phyloP scores from a whole-genome alignment of 192 early-diverging fungal genomes.

The Backusella morwellensis region DNA sequence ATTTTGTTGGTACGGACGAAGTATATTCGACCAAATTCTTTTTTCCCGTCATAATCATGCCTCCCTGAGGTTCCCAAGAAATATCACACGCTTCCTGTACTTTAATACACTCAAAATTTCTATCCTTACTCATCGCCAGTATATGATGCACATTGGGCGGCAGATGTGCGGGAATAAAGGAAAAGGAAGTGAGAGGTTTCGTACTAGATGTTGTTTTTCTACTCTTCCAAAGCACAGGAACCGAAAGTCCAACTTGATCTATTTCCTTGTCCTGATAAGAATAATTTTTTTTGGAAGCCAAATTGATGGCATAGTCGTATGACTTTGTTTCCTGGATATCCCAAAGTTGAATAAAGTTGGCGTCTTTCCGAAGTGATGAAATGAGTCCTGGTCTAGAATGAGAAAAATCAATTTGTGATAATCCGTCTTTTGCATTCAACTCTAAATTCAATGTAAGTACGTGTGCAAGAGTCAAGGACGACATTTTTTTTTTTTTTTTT shows the following conservation, averaged over 20 bases:
- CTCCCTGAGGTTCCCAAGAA: conserved; percentile 54
- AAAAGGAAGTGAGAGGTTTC: background rate
- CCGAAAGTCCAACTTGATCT: conserved; percentile 32
- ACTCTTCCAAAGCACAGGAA: conserved; percentile 39
- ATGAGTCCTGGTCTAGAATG: conserved; percentile 55
- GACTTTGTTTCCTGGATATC: conserved; percentile 59
- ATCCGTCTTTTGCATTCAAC: conserved; percentile 6
- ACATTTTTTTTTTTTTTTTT: background rate
- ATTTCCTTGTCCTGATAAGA: background rate
- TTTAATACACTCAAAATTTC: conserved; percentile 45
- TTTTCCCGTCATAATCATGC: conserved; percentile 41
- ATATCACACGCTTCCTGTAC: conserved; percentile 51
- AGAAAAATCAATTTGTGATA: conserved; percentile 62
- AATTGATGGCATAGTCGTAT: background rate
- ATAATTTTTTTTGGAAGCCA: background rate
- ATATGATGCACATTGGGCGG: conserved; percentile 34
- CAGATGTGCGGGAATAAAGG: background rate
- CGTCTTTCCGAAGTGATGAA: conserved; percentile 57
- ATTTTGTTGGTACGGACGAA: background rate
- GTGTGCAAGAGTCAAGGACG: background rate
- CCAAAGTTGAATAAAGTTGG: conserved; percentile 54
- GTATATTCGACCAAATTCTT: conserved; percentile 16
- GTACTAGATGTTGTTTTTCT: background rate
- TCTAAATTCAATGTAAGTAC: conserved; percentile 15
- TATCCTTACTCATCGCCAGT: conserved; percentile 51